Evolutionary conservation across 1,139 yeast species (phyloP).

Genomic region (Trichomonascaceae sp.): DNA sequence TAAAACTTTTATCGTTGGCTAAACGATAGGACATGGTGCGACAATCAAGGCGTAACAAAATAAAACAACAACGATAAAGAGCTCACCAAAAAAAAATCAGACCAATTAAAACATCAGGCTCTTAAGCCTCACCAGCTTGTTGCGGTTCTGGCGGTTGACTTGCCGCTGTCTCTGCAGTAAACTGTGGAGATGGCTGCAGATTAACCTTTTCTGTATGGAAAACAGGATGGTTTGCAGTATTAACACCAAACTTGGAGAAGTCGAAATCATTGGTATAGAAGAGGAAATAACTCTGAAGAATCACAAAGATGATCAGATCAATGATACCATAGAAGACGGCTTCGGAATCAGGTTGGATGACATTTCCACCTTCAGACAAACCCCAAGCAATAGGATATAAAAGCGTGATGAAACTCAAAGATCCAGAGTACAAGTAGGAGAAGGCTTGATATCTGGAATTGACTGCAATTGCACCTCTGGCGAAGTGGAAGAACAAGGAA

Average conservation of each 20-base stretch:
- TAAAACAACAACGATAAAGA: neutral
- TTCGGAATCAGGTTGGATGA: constrained; percentile 59
- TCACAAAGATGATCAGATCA: constrained; percentile 38
- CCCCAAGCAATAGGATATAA: constrained; percentile 59
- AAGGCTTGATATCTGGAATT: constrained; percentile 12
- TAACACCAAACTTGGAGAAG: constrained; percentile 20
- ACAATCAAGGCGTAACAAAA: neutral
- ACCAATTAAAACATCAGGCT: neutral
- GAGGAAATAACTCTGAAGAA: constrained; percentile 35
- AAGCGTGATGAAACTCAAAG: constrained; percentile 38
- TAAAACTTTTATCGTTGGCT: neutral
- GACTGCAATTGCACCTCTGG: constrained; percentile 16
- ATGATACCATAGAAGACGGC: constrained; percentile 60
- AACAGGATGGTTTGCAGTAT: constrained; percentile 16
- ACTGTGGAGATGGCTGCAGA: constrained; percentile 8
- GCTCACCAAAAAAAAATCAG: neutral
- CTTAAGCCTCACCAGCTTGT: neutral
- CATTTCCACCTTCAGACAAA: constrained; percentile 62
- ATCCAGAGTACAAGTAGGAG: constrained; percentile 19
- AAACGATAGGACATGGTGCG: neutral
- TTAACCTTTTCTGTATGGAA: constrained; percentile 22
- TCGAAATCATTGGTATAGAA: constrained; percentile 18
- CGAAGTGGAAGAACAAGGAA: constrained; percentile 20
- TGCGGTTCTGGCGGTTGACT: constrained; percentile 3
- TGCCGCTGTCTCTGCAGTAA: constrained; percentile 19